Evolutionary conservation across 2,329 filamentous ascomycete species (phyloP).

Genomic region (Clonostachys byssicola): DNA sequence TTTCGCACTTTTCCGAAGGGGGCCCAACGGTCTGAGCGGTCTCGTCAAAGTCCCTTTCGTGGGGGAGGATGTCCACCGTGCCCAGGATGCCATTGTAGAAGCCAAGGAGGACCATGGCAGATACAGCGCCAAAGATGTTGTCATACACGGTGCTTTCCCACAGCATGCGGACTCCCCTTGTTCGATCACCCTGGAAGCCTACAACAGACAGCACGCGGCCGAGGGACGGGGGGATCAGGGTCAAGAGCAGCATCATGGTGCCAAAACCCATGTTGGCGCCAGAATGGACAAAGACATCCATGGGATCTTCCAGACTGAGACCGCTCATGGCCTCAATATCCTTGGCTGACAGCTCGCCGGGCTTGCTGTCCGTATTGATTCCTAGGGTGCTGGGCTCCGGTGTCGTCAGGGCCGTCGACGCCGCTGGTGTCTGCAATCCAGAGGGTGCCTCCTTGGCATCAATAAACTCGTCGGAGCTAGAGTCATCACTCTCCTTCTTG

Average conservation of each 20-base stretch:
- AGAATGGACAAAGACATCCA: conserved; percentile 86
- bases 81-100: conserved; percentile 88
- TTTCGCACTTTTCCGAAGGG: conserved; percentile 62
- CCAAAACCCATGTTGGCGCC: conserved; percentile 89
- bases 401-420: conserved; percentile 1
- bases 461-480: conserved; percentile 33
- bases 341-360: neutral
- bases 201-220: conserved; percentile 82
- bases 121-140: conserved; percentile 90
- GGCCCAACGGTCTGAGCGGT: conserved; percentile 64
- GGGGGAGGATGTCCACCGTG: conserved; percentile 81
- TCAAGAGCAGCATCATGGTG: conserved; percentile 79
- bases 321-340: conserved; percentile 27
- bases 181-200: conserved; percentile 85
- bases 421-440: conserved; percentile 35
- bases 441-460: conserved; percentile 48
- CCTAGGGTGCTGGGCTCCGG: conserved; percentile 6
- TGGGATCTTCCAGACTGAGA: conserved; percentile 58
- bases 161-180: conserved; percentile 76
- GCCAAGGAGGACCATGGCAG: conserved; percentile 73
- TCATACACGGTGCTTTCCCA: conserved; percentile 85
- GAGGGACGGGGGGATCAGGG: conserved; percentile 88
- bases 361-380: conserved; percentile 4
- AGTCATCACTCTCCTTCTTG: conserved; percentile 3
- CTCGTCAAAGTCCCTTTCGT: conserved; percentile 44